Evolutionary conservation across 495 filamentous ascomycete genomes (phyloP).

Genomic region (Aspergillus haitiensis): DNA sequence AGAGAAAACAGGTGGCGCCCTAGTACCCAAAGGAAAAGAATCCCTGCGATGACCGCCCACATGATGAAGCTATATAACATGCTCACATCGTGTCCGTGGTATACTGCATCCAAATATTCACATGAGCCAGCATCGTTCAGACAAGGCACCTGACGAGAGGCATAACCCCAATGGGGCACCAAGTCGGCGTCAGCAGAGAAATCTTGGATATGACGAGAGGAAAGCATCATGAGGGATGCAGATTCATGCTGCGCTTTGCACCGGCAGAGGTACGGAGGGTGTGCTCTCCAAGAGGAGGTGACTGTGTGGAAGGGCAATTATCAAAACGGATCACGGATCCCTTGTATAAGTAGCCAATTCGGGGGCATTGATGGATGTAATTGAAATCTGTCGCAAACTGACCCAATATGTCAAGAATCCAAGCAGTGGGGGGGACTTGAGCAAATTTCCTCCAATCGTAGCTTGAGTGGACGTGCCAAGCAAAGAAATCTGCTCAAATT

Average conservation of each 20-base stretch:
- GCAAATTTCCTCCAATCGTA: slow-evolving; percentile 1
- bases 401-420: neutral
- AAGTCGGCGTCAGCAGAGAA: slow-evolving; percentile 36
- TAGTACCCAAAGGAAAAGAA: slow-evolving; percentile 42
- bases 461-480: slow-evolving; percentile 6
- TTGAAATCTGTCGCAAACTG: neutral
- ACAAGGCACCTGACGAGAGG: neutral
- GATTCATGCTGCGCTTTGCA: neutral
- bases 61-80: neutral
- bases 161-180: slow-evolving; percentile 30
- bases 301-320: neutral
- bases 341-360: too few relatives aligned
- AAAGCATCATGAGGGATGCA: neutral
- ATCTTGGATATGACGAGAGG: slow-evolving; percentile 41
- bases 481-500: slow-evolving; percentile 23
- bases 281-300: neutral
- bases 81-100: neutral
- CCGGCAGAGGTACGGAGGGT: neutral
- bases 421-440: neutral
- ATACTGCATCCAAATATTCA: neutral
- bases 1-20: slow-evolving; percentile 22
- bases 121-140: neutral
- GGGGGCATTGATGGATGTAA: neutral
- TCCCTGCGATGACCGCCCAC: neutral
- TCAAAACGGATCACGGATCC: too few relatives aligned